Evolutionary conservation across 805 yeast genomes (phyloP), one percentile per base, ranked within the genome.

Genomic region (Ascoidea tarda): DNA sequence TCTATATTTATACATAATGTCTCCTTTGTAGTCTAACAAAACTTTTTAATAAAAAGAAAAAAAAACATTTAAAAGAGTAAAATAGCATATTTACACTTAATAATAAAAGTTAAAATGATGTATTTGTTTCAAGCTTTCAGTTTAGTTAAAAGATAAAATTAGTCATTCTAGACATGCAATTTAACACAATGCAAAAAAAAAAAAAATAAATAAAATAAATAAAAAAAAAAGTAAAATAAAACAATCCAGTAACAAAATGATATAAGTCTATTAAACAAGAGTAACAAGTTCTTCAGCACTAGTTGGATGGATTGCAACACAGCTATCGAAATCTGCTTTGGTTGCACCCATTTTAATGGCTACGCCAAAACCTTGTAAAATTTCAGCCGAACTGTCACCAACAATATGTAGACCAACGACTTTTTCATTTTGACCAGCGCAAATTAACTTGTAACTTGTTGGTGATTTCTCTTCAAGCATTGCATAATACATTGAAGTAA

Each of bases 281-380:
- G 99, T 93, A 46, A 93, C 99, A 50, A 93, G 70, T 72, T 93
- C 99, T 73, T 93, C 99, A 47, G 99, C 99, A 59, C 95, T 81
- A 1, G 99, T 93, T 57, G 99, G 99, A 67, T 93, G 99, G 65
- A 93, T 93, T 45, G 99, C 99, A 48, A 93, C 98, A 72, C 95
- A 87, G 66, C 73, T 81, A 70, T 93, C 99, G 59, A 93, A 93
- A 67, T 93, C 97, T 49, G 79, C 79, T 74, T 93, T 93, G 45
- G 99, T 93, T 47, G 99, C 99, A 42, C 99, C 99, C 99, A 93
- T 93, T 72, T 90, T 90, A 58, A 93, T 73, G 50, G 99, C 99
- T 52, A 90, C 99, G 55, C 98, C 99, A 63, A 93, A 93, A 46
- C 99, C 99, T 75, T 93, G 99, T 61, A 93, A 76, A 54, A 93